Evolutionary conservation across 441 rosid genomes (phyloP).

Genomic region (Mallotus repandus): DNA sequence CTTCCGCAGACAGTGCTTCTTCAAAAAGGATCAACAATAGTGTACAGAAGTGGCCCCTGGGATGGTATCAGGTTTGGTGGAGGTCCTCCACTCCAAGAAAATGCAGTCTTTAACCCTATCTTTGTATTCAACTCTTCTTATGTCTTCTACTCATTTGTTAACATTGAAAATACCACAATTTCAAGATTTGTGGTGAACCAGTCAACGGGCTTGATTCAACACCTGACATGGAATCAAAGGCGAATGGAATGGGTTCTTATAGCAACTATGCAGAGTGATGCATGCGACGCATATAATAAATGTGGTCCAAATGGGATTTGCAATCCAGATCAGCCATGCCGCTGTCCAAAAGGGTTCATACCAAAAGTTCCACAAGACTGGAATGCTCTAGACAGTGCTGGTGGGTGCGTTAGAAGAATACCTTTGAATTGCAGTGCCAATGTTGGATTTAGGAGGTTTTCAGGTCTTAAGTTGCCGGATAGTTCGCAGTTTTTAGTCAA

Average conservation of each 20-base stretch:
- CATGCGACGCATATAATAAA: conserved; percentile 15
- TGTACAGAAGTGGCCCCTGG: conserved; percentile 28
- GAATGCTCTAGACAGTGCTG: conserved; percentile 16
- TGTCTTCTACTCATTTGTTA: conserved; percentile 21
- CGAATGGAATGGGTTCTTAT: conserved; percentile 13
- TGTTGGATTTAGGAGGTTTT: conserved; percentile 29
- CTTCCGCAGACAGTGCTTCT: conserved; percentile 23
- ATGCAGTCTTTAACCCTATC: not conserved
- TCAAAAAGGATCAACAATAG: not conserved
- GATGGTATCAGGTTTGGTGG: conserved; percentile 27
- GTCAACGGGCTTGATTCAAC: conserved; percentile 16
- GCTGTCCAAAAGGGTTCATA: conserved; percentile 39
- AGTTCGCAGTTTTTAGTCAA: conserved; percentile 4
- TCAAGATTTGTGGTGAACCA: conserved; percentile 23
- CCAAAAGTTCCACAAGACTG: conserved; percentile 31
- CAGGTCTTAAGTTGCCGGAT: conserved; percentile 35
- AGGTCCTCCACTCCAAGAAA: conserved; percentile 7
- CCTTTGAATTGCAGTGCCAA: conserved; percentile 23
- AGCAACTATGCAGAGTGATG: conserved; percentile 7
- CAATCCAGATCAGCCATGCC: conserved; percentile 25
- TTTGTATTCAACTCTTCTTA: conserved; percentile 7
- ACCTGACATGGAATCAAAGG: conserved; percentile 21
- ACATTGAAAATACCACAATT: conserved; percentile 11
- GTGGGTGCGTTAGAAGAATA: conserved; percentile 31
- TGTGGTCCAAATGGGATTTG: conserved; percentile 31